These are phyloP conservation scores for Phylloporus arenicola DNA, from an alignment of 768 basidiomycete species.

Conservation along the genomic window DNA sequence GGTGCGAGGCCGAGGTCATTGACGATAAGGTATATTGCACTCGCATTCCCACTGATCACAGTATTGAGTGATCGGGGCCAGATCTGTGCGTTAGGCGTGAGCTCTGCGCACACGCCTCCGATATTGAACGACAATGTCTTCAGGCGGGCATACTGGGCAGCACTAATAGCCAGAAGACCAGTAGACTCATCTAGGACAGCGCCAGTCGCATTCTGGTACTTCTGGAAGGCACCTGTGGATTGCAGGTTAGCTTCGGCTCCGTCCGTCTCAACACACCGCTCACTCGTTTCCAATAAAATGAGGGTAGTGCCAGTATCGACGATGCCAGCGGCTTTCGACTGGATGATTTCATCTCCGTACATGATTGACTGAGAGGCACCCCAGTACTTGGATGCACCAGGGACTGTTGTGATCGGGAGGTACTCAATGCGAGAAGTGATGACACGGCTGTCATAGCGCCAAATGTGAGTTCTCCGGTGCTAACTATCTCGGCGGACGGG, in stretches of 20 bases:
- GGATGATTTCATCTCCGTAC: slow-evolving; percentile 16
- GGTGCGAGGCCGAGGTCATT: slow-evolving; percentile 8
- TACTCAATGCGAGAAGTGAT: slow-evolving; percentile 15
- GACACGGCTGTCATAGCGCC: slow-evolving; percentile 16
- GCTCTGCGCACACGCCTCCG: slow-evolving; percentile 6
- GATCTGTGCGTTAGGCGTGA: slow-evolving; percentile 15
- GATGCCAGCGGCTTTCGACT: slow-evolving; percentile 21
- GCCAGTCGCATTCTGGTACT: slow-evolving; percentile 6
- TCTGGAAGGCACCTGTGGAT: slow-evolving; percentile 12
- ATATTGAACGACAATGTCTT: slow-evolving; percentile 14
- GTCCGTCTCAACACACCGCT: not conserved
- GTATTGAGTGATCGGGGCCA: slow-evolving; percentile 15
- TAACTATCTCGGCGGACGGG: slow-evolving; percentile 16
- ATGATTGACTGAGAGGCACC: slow-evolving; percentile 23
- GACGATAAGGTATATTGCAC: slow-evolving; percentile 21
- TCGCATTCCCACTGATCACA: slow-evolving; percentile 15
- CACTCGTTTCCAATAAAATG: slow-evolving; percentile 14
- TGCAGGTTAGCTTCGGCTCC: not conserved
- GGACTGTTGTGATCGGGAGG: slow-evolving; percentile 17
- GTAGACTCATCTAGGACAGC: slow-evolving; percentile 15
- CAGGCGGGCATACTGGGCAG: slow-evolving; percentile 17
- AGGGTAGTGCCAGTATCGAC: slow-evolving; percentile 29
- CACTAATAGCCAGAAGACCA: slow-evolving; percentile 23
- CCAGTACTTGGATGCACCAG: slow-evolving; percentile 22
- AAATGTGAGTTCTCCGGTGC: slow-evolving; percentile 18